Conservation (phyloP, 2,329 filamentous ascomycete species). For the Remersonia thermophila region DNA sequence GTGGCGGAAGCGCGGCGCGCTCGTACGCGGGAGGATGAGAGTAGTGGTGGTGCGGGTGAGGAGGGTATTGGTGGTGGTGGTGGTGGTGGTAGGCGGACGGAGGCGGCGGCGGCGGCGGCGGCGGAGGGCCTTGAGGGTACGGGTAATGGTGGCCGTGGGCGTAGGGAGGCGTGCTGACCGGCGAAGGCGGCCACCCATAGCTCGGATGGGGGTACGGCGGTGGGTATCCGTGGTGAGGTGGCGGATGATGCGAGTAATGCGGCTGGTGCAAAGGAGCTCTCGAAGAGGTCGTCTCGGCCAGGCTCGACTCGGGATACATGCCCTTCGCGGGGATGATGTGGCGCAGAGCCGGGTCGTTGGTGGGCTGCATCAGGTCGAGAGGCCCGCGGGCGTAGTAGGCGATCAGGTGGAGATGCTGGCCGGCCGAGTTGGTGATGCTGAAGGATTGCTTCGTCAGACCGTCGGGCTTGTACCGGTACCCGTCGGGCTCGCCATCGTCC, state of each 20-base stretch:
- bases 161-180: slow-evolving; percentile 42
- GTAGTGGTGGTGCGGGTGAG: slow-evolving; percentile 7
- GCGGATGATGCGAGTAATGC: slow-evolving; percentile 20
- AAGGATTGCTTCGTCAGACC: slow-evolving; percentile 99
- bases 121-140: slow-evolving; percentile 17
- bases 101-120: slow-evolving; percentile 16
- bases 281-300: slow-evolving; percentile 74
- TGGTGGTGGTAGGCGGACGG: slow-evolving; percentile 10
- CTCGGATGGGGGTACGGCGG: slow-evolving; percentile 18
- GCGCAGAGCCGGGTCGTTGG: slow-evolving; percentile 65
- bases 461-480: slow-evolving; percentile 89
- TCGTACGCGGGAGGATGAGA: slow-evolving; percentile 20
- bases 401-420: slow-evolving; percentile 92
- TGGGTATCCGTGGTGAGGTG: slow-evolving; percentile 9
- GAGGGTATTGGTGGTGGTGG: slow-evolving; percentile 8
- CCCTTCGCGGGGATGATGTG: slow-evolving; percentile 81
- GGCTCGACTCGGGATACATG: slow-evolving; percentile 92
- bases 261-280: slow-evolving; percentile 54
- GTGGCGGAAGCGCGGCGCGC: slow-evolving; percentile 26
- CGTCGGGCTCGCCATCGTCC: slow-evolving; percentile 73
- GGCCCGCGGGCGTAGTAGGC: slow-evolving; percentile 80
- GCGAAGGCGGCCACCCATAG: slow-evolving; percentile 45
- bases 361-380: slow-evolving; percentile 66
- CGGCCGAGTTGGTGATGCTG: slow-evolving; percentile 83
- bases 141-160: slow-evolving; percentile 32